Evolutionary conservation across 2,329 filamentous ascomycete genomes (phyloP), one percentile per base, ranked within the genome.

Genomic region (Colletotrichum sp.): DNA sequence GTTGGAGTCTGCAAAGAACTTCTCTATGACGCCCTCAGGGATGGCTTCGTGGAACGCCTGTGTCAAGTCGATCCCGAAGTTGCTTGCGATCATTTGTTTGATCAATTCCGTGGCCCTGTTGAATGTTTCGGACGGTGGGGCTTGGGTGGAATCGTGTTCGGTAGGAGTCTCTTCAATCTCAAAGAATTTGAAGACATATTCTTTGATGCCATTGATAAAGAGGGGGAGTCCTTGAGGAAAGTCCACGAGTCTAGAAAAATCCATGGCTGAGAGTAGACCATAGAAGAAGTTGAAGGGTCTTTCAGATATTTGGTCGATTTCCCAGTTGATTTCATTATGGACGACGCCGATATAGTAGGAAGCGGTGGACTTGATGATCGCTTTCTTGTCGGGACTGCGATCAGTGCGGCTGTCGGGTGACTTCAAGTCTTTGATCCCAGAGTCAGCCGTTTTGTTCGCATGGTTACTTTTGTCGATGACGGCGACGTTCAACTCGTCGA

Each of bases 341-440:
- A 5, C 2, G 32, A 34, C 32, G 32, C 32, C 32, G 32, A 34
- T 5, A 6, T 34, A 13, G 12, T 13, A 2, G 2, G 34, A 36
- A 36, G 2, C 34, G 34, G 2, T 16, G 34, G 34, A 39, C 34
- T 5, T n/a, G 39, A 44, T 44, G 39, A 44, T 0, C 39, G 18
- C 39, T 44, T 44, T 44, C 39, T 44, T 44, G 39, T 44, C 1
- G 18, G 39, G 5, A 44, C 39, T 18, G 18, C 18, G 12, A 5
- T 44, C 1, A 44, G 18, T 0, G 18, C 39, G 0, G 18, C 39
- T 44, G 39, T 44, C 39, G 1, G 9, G 39, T 44, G 39, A n/a
- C 1, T 1, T 2, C 18, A 44, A 44, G 18, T 44, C 39, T 44
- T 9, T 3, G 0, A 44, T 0, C 39, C 1, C 39, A n/a, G 3